phyloP scores from a whole-genome alignment of 2,329 filamentous ascomycete species.

The Aspergillus intermedius region DNA sequence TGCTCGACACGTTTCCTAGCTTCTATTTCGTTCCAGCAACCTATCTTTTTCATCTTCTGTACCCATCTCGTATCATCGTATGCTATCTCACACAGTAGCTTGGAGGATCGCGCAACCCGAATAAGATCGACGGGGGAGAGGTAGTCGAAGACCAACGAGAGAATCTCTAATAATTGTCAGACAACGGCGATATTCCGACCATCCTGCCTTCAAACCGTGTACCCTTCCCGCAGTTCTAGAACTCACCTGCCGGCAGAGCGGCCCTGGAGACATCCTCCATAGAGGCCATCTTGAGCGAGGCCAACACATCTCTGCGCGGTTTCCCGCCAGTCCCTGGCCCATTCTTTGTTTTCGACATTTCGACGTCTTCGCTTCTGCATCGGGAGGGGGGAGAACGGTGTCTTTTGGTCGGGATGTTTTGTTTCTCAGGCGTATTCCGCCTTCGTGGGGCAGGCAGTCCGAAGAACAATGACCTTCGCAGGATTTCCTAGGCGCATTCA shows the following conservation, averaged over 20 bases:
- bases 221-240: background rate
- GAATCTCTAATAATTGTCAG: slow-evolving; percentile 59
- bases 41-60: slow-evolving; percentile 75
- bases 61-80: slow-evolving; percentile 98
- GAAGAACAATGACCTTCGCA: background rate
- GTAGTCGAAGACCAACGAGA: slow-evolving; percentile 82
- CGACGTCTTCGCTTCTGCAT: slow-evolving; percentile 21
- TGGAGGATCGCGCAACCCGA: slow-evolving; percentile 75
- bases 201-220: background rate
- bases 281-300: slow-evolving; percentile 70
- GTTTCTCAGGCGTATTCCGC: slow-evolving; percentile 1
- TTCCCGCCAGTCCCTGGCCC: slow-evolving; percentile 25
- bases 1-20: slow-evolving; percentile 77
- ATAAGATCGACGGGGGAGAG: slow-evolving; percentile 79
- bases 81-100: slow-evolving; percentile 91
- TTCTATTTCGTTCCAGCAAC: slow-evolving; percentile 84
- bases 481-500: too few species aligned
- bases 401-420: background rate
- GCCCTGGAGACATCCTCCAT: slow-evolving; percentile 69
- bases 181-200: background rate
- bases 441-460: background rate
- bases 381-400: slow-evolving; percentile 9
- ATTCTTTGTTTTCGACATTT: slow-evolving; percentile 48
- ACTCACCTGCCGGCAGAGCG: slow-evolving; percentile 70
- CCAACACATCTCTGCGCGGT: slow-evolving; percentile 54